phyloP scores from a whole-genome alignment of 352 stramenopile genomes.

The Blastocystis hominis region DNA sequence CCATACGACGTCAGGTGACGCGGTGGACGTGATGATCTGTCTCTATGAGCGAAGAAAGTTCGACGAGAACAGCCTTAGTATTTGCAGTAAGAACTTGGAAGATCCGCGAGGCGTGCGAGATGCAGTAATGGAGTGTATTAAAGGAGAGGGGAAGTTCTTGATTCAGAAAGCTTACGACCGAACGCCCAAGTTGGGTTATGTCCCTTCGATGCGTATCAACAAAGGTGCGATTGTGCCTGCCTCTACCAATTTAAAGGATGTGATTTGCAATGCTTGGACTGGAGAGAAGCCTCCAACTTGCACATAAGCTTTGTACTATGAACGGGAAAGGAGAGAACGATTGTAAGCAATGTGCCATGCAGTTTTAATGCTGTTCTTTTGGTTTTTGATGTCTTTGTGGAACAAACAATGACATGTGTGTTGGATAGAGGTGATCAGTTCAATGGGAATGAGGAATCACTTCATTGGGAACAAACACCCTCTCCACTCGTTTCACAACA shows the following conservation, averaged over 20 bases:
- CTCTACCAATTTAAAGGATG: slow-evolving; percentile 37
- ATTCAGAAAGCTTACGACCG: slow-evolving; percentile 42
- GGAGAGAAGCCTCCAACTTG: slow-evolving; percentile 26
- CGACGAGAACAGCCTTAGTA: background rate
- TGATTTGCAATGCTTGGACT: slow-evolving; percentile 6
- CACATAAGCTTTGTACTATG: slow-evolving; percentile 12
- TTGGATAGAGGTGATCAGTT: no score
- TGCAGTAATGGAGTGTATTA: slow-evolving; percentile 15
- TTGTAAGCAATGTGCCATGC: no score
- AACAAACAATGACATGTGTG: no score
- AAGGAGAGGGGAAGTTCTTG: slow-evolving; percentile 25
- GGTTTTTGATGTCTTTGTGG: no score
- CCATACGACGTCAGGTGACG: slow-evolving; percentile 2
- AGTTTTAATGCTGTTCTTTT: no score
- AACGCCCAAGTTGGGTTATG: background rate
- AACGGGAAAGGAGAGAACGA: background rate
- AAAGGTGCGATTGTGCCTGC: background rate
- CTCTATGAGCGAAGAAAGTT: background rate
- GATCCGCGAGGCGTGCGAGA: background rate
- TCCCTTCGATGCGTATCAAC: slow-evolving; percentile 54
- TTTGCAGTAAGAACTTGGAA: background rate
- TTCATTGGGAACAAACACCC: no score
- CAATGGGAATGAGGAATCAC: no score
- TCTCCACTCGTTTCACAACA: no score
- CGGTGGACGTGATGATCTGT: slow-evolving; percentile 17